Conservation (phyloP, 2,329 filamentous ascomycete species). For the Arthrocladium fulminans region DNA sequence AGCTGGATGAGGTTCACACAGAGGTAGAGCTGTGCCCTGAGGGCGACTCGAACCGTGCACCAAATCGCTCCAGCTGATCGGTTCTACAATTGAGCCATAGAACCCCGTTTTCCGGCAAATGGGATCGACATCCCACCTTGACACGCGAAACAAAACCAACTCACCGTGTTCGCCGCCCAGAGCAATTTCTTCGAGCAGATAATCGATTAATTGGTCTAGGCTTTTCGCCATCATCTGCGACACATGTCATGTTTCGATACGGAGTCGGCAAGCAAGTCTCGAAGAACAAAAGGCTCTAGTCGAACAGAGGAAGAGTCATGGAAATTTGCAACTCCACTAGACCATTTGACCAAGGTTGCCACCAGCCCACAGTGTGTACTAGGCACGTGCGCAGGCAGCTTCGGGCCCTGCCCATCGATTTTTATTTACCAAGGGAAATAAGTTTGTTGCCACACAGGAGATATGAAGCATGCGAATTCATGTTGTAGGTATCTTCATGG, state of each 20-base stretch:
- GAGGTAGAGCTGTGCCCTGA: constrained; percentile 4
- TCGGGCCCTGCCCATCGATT: background rate
- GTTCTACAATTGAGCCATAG: constrained; percentile 3
- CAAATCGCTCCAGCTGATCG: background rate
- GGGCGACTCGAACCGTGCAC: constrained; percentile 1
- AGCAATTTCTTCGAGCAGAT: constrained; percentile 51
- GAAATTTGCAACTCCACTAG: constrained; percentile 1
- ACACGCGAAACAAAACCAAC: constrained; percentile 22
- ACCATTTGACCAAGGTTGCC: no score
- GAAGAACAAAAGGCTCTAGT: background rate
- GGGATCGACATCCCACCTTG: background rate
- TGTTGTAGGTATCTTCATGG: no score
- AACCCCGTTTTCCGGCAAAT: background rate
- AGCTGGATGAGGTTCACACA: background rate
- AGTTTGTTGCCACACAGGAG: no score
- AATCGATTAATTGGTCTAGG: constrained; percentile 50
- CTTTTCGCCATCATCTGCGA: constrained; percentile 37
- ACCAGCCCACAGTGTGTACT: no score
- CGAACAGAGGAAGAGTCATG: constrained; percentile 8
- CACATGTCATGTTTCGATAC: background rate
- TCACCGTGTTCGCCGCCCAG: constrained; percentile 50
- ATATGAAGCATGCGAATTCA: no score
- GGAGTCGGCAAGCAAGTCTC: background rate
- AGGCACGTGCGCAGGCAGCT: background rate
- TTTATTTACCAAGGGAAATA: no score